A percentile compares a stretch with the other conserved stretches of the same genome.
phyloP scores from a whole-genome alignment of 306 rosid species.

The Ormosia semicastrata region DNA sequence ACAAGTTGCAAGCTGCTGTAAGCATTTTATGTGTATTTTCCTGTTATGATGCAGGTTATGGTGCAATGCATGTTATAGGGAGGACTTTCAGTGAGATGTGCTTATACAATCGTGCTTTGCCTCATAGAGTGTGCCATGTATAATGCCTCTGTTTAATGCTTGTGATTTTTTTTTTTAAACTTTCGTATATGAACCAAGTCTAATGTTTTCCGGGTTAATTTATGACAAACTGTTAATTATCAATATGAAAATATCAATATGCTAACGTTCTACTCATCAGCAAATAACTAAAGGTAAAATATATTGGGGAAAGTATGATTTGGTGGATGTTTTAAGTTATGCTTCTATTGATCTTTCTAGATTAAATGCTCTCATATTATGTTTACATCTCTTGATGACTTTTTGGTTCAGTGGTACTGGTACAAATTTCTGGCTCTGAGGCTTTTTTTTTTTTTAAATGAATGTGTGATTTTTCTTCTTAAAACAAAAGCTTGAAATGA shows the following conservation, averaged over 20 bases:
- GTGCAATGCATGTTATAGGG: neutral
- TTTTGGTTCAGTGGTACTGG: neutral
- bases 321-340: neutral
- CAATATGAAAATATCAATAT: neutral
- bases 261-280: neutral
- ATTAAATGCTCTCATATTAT: neutral
- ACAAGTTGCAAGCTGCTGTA: slow-evolving; percentile 60
- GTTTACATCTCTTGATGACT: neutral
- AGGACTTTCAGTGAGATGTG: neutral
- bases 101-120: neutral
- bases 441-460: neutral
- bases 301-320: neutral
- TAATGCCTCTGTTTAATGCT: neutral
- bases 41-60: neutral
- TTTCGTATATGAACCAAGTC: neutral
- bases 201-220: neutral
- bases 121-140: neutral
- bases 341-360: neutral
- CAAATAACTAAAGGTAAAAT: neutral
- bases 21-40: slow-evolving; percentile 27
- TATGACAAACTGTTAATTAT: neutral
- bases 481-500: neutral
- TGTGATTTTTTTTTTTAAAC: neutral
- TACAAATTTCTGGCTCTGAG: neutral
- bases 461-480: neutral